Evolutionary conservation across 345 rosid genomes (phyloP).

Genomic region (Bruguiera gymnorhiza): DNA sequence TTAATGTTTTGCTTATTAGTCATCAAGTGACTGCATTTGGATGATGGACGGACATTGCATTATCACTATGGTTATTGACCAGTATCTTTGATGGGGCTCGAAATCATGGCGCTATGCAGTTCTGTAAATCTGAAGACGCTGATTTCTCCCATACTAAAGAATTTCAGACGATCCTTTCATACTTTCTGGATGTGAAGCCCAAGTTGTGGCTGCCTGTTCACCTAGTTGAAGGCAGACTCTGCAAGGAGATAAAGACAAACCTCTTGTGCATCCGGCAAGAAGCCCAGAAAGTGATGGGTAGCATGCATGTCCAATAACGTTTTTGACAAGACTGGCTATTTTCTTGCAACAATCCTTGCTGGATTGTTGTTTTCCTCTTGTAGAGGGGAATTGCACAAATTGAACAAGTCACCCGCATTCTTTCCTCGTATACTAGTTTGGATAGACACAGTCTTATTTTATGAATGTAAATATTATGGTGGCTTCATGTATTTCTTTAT

Average conservation of each 20-base stretch:
- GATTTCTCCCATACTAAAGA: slow-evolving; percentile 35
- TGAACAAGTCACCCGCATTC: neutral
- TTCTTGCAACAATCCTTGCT: neutral
- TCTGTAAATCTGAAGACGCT: slow-evolving; percentile 21
- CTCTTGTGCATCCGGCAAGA: slow-evolving; percentile 61
- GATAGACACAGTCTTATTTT: no score
- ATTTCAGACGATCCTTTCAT: slow-evolving; percentile 55
- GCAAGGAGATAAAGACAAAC: slow-evolving; percentile 65
- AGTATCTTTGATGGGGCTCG: neutral
- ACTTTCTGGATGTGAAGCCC: slow-evolving; percentile 66
- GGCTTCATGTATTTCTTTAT: no score
- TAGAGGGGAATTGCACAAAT: neutral
- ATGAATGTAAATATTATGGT: no score
- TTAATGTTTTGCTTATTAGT: neutral
- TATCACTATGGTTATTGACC: neutral
- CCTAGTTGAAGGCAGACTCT: slow-evolving; percentile 75
- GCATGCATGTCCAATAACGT: slow-evolving; percentile 11
- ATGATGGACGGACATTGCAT: neutral
- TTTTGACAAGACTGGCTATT: neutral
- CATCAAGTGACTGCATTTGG: neutral
- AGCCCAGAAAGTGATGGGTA: slow-evolving; percentile 40
- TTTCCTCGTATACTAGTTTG: no score
- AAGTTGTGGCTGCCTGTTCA: slow-evolving; percentile 79
- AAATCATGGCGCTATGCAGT: slow-evolving; percentile 33
- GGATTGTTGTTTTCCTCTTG: neutral